Evolutionary conservation across 371 early-diverging fungal genomes (phyloP), one percentile per base, ranked within the genome.

Genomic region (Apophysomyces ossiformis): DNA sequence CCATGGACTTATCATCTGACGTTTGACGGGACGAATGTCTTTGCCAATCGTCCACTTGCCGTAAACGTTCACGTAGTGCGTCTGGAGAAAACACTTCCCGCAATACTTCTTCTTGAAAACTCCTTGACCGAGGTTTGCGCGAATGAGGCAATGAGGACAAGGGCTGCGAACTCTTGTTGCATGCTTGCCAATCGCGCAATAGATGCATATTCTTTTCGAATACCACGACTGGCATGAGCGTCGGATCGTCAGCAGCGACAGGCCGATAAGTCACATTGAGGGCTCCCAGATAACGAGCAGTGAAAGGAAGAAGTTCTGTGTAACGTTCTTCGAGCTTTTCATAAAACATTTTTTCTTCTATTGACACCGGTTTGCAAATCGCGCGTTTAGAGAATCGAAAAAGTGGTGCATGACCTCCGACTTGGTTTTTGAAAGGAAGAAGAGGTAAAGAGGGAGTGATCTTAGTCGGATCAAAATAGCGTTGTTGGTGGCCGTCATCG

Each of bases 281-380:
- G 0, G 95, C 91, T 16, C 99, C 98, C 67, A 96, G 77, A 72
- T 96, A 98, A 41, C 90, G 90, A 7, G 97, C 93, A 15, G 93
- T 90, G 72, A 95, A 98, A 3, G 88, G 90, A 46, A 92, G 75
- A 32, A 98, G 79, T 62, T 92, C 87, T 5, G 94, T 92, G 67
- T 94, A 92, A 37, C 85, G 74, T 26, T 81, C 72, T 63, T 93
- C 94, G 13, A 97, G 76, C 57, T 86, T 82, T 65, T 97, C 97
- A 76, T 98, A 98, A 74, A 98, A 97, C 21, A 76, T 74, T 58
- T 91, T 89, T 67, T 98, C 99, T 60, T 85, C 85, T 41, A 76
- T 76, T 37, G 92, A 90, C 60, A 96, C 86, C 6, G 96, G 71
- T 47, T 82, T 82, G 64, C 82, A 82, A 50, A 82, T 82, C n/a